Base-by-base conservation (phyloP, 768 basidiomycete genomes). In the Galerina sulciceps region DNA sequence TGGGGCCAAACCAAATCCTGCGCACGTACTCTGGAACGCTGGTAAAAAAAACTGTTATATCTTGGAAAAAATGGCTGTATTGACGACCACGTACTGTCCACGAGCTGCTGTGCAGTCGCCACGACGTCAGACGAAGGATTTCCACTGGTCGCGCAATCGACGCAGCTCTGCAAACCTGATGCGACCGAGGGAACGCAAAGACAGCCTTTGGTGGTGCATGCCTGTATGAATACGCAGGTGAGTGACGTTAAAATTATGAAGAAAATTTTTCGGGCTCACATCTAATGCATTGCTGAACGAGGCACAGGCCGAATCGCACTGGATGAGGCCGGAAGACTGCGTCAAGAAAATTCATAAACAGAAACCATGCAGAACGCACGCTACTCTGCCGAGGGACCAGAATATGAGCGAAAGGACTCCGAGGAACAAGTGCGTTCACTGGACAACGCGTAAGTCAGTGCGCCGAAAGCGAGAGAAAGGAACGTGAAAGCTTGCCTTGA, bases 101-200 rank as follows among this genome's bases (percentile, higher is more conserved):
- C 54, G 22, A 63, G 62, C 17, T 41, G 8, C 20, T 56, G 37
- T 11, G 62, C 62, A 22, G 53, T 37, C 8, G 23, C 13, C 11
- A 59, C 52, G 3, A 56, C 49, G 37, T 40, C 40, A 10, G 48
- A 14, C 6, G 54, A 46, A 14, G 57, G 57, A 18, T 20, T 47
- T 1, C 45, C 58, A 34, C 17, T 36, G 10, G 59, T 45, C 4
- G 58, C 48, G 40, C 62, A 63, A 20, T 55, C 43, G 5, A 63
- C 45, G 23, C 62, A 63, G n/a, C 46, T 52, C 35, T 63, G 62
- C 2, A 63, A 51, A 34, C 51, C 54, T 2, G 20, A 11, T 13
- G 48, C 58, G 2, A 56, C 57, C 2, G 49, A 8, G 6, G 53
- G n/a, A 11, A 31, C 54, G 45, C 62, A 63, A 6, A 63, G 44